These are phyloP conservation scores for Malus asiatica DNA, from an alignment of 306 rosid species.

Conservation along the genomic window DNA sequence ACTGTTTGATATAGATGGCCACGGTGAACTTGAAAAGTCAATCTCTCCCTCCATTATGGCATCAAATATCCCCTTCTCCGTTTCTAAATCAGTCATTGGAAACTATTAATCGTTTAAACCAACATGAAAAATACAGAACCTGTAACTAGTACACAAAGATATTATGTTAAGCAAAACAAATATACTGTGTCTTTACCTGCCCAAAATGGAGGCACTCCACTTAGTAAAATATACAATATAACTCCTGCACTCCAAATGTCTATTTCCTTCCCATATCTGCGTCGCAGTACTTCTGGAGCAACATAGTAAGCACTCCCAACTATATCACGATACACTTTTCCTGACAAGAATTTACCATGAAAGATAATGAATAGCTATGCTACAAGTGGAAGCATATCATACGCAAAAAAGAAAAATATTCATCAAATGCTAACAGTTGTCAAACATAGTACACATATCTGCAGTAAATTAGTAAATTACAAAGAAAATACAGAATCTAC, in stretches of 20 bases:
- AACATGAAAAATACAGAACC: not conserved
- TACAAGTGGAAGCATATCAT: not conserved
- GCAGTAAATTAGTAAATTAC: not conserved
- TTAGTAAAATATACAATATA: constrained; percentile 67
- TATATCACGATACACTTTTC: constrained; percentile 63
- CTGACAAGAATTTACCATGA: constrained; percentile 28
- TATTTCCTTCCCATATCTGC: constrained; percentile 73
- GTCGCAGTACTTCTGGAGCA: constrained; percentile 76
- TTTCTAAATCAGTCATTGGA: constrained; percentile 37
- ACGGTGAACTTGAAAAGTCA: constrained; percentile 70
- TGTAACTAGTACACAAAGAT: not conserved
- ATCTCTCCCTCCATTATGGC: constrained; percentile 64
- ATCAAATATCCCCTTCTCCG: constrained; percentile 85
- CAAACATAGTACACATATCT: not conserved
- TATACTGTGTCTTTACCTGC: constrained; percentile 45
- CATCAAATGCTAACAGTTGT: not conserved
- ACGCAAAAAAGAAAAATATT: not conserved
- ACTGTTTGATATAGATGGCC: constrained; percentile 74
- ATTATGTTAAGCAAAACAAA: not conserved
- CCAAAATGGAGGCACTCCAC: constrained; percentile 96
- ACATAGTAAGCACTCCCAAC: constrained; percentile 90
- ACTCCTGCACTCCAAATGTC: constrained; percentile 91
- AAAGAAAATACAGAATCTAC: not conserved
- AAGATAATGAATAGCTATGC: not conserved
- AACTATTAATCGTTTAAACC: not conserved